Evolutionary conservation across 352 stramenopile genomes (phyloP).

Genomic region (Phytophthora nicotianae): DNA sequence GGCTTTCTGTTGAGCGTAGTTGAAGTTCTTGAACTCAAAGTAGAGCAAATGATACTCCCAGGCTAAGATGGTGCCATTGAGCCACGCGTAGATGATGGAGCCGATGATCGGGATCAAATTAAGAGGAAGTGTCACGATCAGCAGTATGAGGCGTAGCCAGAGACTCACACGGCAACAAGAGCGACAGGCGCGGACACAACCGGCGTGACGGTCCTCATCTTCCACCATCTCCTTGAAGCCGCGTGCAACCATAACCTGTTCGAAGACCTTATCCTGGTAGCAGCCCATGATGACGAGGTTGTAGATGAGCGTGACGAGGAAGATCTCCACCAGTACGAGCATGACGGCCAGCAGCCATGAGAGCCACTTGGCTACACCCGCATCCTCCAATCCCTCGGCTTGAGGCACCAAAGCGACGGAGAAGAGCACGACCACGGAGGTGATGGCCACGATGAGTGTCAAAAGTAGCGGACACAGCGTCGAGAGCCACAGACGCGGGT

Average conservation of each 20-base stretch:
- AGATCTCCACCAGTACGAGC: slow-evolving; percentile 72
- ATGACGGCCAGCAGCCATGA: slow-evolving; percentile 67
- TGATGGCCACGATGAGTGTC: slow-evolving; percentile 54
- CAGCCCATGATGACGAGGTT: slow-evolving; percentile 57
- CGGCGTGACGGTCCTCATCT: slow-evolving; percentile 47
- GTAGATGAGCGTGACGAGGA: slow-evolving; percentile 75
- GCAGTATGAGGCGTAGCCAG: slow-evolving; percentile 48
- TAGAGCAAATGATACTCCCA: slow-evolving; percentile 83
- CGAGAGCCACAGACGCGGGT: slow-evolving; percentile 62
- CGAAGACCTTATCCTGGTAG: slow-evolving; percentile 72
- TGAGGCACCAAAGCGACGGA: slow-evolving; percentile 50
- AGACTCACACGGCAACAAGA: slow-evolving; percentile 69
- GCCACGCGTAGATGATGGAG: slow-evolving; percentile 64
- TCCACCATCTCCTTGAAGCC: slow-evolving; percentile 57
- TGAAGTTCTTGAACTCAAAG: slow-evolving; percentile 71
- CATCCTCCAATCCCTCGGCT: slow-evolving; percentile 44
- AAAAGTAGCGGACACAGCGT: slow-evolving; percentile 64
- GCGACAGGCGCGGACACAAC: slow-evolving; percentile 48
- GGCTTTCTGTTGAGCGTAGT: slow-evolving; percentile 60
- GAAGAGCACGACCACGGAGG: slow-evolving; percentile 55
- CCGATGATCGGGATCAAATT: slow-evolving; percentile 72
- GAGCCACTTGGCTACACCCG: slow-evolving; percentile 41
- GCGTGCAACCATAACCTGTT: slow-evolving; percentile 53
- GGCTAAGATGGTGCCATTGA: slow-evolving; percentile 70
- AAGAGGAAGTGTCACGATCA: slow-evolving; percentile 68